Conservation (phyloP, 805 yeast species). For the Ogataea ganodermae region DNA sequence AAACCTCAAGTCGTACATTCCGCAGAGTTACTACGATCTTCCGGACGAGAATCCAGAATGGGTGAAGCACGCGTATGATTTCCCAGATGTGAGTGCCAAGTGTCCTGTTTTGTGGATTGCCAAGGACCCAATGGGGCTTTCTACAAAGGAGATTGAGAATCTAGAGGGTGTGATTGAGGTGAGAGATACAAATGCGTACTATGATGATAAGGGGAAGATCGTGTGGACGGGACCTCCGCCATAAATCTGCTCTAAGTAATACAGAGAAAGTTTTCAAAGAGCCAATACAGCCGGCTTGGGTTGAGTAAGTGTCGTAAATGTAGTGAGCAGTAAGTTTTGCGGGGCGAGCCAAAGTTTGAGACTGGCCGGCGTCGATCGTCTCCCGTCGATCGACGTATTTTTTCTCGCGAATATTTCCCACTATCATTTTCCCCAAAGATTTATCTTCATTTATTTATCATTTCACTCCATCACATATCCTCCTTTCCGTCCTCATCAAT, state of each 20-base stretch:
- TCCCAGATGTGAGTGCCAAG: slow-evolving; percentile 68
- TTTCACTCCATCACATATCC: too few species aligned
- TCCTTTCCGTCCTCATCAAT: too few species aligned
- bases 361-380: too few species aligned
- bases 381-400: too few species aligned
- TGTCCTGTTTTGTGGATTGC: slow-evolving; percentile 92
- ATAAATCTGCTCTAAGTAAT: too few species aligned
- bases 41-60: slow-evolving; percentile 44
- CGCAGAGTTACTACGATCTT: slow-evolving; percentile 57
- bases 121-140: slow-evolving; percentile 83
- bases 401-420: too few species aligned
- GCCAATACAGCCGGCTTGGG: too few species aligned
- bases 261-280: too few species aligned
- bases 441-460: too few species aligned
- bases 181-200: slow-evolving; percentile 66
- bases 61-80: slow-evolving; percentile 69
- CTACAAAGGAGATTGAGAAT: slow-evolving; percentile 57
- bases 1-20: slow-evolving; percentile 51
- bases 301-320: slow-evolving; percentile 22
- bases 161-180: slow-evolving; percentile 59
- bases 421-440: too few species aligned
- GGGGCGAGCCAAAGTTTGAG: too few species aligned
- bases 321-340: too few species aligned
- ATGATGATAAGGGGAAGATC: slow-evolving; percentile 51
- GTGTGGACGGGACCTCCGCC: slow-evolving; percentile 58